Conservation (phyloP, 306 rosid species). For the Sophora flavescens region DNA sequence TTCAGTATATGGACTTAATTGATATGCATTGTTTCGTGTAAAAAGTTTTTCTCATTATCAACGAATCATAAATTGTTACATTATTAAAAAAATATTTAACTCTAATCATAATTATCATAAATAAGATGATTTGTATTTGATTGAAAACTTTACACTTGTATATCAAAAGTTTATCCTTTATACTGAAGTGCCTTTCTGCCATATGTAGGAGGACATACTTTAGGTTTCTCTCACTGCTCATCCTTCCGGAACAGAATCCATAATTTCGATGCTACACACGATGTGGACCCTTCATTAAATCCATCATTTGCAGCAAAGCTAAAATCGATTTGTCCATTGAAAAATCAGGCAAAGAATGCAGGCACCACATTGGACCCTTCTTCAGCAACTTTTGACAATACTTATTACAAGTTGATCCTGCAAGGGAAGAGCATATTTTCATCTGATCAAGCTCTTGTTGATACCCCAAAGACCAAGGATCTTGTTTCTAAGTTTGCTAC, state of each 20-base stretch:
- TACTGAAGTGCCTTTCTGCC: conserved; percentile 27
- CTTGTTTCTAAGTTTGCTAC: conserved; percentile 68
- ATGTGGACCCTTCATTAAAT: conserved; percentile 67
- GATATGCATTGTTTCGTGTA: too few species aligned
- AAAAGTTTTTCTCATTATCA: too few species aligned
- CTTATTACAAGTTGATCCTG: conserved; percentile 74
- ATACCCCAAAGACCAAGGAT: conserved; percentile 56
- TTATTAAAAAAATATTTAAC: too few species aligned
- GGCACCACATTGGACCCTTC: conserved; percentile 69
- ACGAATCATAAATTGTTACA: too few species aligned
- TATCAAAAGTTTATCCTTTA: too few species aligned
- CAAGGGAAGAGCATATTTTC: conserved; percentile 67
- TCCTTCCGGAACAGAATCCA: conserved; percentile 79
- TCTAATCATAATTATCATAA: too few species aligned
- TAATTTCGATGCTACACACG: conserved; percentile 63
- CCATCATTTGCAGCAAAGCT: conserved; percentile 64
- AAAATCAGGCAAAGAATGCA: conserved; percentile 62
- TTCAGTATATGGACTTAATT: background rate
- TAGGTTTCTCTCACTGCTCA: conserved; percentile 92
- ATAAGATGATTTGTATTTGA: too few species aligned
- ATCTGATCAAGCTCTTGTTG: conserved; percentile 76
- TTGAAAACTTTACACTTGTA: too few species aligned
- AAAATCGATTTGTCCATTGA: conserved; percentile 64
- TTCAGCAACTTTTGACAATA: conserved; percentile 65
- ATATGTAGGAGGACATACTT: conserved; percentile 84